A percentile compares a stretch with the other conserved stretches of the same genome.
Conservation (phyloP, 208 protist species). For the Wallacemonas sp. region DNA sequence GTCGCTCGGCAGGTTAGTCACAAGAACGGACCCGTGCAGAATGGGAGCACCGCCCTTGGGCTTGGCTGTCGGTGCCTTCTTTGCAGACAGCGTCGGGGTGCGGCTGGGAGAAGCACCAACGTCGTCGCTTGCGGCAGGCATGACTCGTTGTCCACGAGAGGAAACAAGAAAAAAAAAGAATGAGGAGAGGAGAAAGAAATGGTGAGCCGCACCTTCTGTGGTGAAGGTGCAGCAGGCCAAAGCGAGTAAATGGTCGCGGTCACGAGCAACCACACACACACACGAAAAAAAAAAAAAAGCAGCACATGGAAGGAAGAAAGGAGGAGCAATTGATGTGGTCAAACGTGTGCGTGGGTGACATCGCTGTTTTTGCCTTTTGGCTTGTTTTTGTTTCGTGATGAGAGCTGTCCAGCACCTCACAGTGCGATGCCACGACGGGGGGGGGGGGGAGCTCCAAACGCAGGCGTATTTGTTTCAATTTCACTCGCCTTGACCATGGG, state of each 20-base stretch:
- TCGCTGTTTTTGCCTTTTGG: too few species aligned
- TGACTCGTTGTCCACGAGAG: background rate
- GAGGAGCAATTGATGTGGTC: too few species aligned
- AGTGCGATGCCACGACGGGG: background rate
- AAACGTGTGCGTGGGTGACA: too few species aligned
- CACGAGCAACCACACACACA: background rate
- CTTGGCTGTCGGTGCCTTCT: background rate
- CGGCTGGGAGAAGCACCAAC: background rate
- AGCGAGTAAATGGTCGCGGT: too few species aligned
- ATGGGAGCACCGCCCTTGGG: constrained; percentile 37
- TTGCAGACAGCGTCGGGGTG: background rate
- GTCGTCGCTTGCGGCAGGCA: background rate
- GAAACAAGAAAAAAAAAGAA: background rate
- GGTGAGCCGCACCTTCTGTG: background rate
- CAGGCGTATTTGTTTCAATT: too few species aligned
- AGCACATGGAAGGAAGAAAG: too few species aligned
- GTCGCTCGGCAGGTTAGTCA: constrained; percentile 61
- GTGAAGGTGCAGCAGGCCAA: too few species aligned
- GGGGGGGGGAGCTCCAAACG: too few species aligned
- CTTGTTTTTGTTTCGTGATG: too few species aligned
- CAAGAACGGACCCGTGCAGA: constrained; percentile 61
- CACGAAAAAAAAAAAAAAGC: background rate
- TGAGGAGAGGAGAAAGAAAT: background rate
- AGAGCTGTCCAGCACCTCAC: too few species aligned
- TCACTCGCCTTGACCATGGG: too few species aligned